Percentiles rank a stretch among this genome's conserved stretches.
Conservation (phyloP, 441 rosid genomes). For the Pelargonium citronellum region DNA sequence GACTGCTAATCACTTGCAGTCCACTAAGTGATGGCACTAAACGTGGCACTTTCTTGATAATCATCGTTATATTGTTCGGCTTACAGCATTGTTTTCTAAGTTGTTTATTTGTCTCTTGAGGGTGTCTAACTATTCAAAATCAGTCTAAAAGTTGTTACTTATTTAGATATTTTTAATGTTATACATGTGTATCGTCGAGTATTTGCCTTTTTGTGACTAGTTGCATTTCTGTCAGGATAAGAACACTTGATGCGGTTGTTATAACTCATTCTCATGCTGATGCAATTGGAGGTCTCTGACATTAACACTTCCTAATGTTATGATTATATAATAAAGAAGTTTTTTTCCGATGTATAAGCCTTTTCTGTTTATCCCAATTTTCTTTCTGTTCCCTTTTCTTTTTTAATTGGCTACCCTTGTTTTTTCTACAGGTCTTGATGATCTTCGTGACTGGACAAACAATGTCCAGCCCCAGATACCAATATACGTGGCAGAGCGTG, state of each 20-base stretch:
- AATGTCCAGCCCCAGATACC: conserved; percentile 78
- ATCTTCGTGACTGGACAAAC: conserved; percentile 98
- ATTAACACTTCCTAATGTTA: conserved; percentile 34
- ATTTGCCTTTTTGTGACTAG: conserved; percentile 35
- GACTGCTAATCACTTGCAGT: too few relatives aligned
- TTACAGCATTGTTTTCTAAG: too few relatives aligned
- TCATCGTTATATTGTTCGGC: too few relatives aligned
- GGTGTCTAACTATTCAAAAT: too few relatives aligned
- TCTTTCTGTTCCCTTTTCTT: conserved; percentile 19
- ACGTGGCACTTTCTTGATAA: too few relatives aligned
- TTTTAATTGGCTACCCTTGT: too few relatives aligned
- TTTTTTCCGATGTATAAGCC: not conserved
- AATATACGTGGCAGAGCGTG: conserved; percentile 70
- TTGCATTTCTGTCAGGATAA: conserved; percentile 76
- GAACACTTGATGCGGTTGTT: conserved; percentile 92
- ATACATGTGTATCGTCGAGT: conserved; percentile 17
- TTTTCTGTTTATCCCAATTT: not conserved
- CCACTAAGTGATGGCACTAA: too few relatives aligned
- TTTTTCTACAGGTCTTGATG: conserved; percentile 66
- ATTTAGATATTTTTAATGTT: conserved; percentile 18
- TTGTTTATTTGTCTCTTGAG: too few relatives aligned
- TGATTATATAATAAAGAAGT: conserved; percentile 16
- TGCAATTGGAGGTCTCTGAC: conserved; percentile 94
- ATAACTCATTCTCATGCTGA: conserved; percentile 98
- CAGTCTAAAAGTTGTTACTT: conserved; percentile 5